Evolutionary conservation across 2,329 filamentous ascomycete genomes (phyloP), one percentile per base, ranked within the genome.

Genomic region (Mycosphaerelloides madeirae): DNA sequence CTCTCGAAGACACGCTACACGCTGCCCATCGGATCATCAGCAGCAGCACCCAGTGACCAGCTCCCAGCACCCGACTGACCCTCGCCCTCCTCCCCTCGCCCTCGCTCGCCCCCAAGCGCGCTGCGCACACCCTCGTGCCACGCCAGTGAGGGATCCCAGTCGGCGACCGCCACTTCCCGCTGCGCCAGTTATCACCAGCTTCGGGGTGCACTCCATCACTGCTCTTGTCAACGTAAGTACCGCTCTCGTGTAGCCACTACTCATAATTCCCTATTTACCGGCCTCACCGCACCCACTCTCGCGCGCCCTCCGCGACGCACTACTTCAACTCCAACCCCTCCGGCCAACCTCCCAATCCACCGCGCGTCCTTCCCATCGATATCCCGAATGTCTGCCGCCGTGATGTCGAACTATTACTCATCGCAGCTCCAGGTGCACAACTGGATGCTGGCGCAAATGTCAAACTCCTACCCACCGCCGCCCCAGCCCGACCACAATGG

Each of bases 381-480:
- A 39, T 48, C 49, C 53, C 51, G 52, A 51, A 60, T 60, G 57
- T 60, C 57, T 59, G 54, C 57, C 58, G 53, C 57, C 44, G 53
- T 58, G 38, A 60, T 62, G 60, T 56, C 57, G 53, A 57, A 61
- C 46, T 53, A 53, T 55, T 59, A 56, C 56, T 61, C 54, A 60
- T 56, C 49, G 51, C 54, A 60, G 50, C 55, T 58, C 54, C 59
- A 61, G 59, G 55, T 60, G 43, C 55, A 58, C 44, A 56, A 59
- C 52, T 62, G 60, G 59, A 63, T 61, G 60, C 59, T 60, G 43
- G 58, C 54, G 46, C 55, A 58, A 44, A 67, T 67, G 64, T 61
- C 63, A 34, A 59, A 61, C 41, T 47, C 50, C 41, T 44, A 43
- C 13, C 63, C 64, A 19, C 63, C 63, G 35, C 61, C 61, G 32